Percentiles rank a stretch among this genome's conserved stretches.
phyloP scores from a whole-genome alignment of 768 basidiomycete species.

The Zangia roseola region DNA sequence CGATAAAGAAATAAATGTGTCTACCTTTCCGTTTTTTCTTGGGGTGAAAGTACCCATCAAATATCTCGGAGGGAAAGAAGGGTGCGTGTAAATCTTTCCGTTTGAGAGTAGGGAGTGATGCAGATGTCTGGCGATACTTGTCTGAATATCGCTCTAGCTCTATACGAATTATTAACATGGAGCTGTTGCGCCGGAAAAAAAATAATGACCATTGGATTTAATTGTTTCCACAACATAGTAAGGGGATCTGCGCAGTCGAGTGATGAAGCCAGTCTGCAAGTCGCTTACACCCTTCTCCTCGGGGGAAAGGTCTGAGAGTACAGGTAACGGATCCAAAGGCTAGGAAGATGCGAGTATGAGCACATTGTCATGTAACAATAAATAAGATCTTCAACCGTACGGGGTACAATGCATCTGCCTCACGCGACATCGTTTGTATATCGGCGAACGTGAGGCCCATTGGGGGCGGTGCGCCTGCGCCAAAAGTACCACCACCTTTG shows the following conservation, averaged over 20 bases:
- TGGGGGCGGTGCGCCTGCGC: constrained; percentile 48
- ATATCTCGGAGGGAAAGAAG: constrained; percentile 76
- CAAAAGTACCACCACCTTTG: constrained; percentile 43
- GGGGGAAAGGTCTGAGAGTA: constrained; percentile 61
- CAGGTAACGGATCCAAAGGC: constrained; percentile 64
- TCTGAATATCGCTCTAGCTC: constrained; percentile 83
- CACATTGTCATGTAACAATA: constrained; percentile 14
- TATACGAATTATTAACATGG: constrained; percentile 26
- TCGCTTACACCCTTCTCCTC: constrained; percentile 67
- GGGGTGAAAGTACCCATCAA: constrained; percentile 79
- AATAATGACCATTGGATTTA: constrained; percentile 56
- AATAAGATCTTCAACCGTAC: constrained; percentile 47
- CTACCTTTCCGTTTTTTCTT: constrained; percentile 57
- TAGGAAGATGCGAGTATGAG: constrained; percentile 33
- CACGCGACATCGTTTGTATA: constrained; percentile 71
- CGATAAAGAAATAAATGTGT: not conserved
- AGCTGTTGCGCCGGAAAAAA: not conserved
- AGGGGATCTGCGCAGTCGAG: constrained; percentile 63
- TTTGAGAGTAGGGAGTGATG: constrained; percentile 64
- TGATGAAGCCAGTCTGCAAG: constrained; percentile 63
- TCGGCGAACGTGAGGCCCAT: constrained; percentile 84
- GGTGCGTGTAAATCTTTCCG: constrained; percentile 67
- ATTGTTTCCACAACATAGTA: constrained; percentile 75
- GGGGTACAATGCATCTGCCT: constrained; percentile 77
- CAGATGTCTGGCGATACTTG: constrained; percentile 66